phyloP scores from a whole-genome alignment of 768 basidiomycete genomes.

The Mycena amicta region DNA sequence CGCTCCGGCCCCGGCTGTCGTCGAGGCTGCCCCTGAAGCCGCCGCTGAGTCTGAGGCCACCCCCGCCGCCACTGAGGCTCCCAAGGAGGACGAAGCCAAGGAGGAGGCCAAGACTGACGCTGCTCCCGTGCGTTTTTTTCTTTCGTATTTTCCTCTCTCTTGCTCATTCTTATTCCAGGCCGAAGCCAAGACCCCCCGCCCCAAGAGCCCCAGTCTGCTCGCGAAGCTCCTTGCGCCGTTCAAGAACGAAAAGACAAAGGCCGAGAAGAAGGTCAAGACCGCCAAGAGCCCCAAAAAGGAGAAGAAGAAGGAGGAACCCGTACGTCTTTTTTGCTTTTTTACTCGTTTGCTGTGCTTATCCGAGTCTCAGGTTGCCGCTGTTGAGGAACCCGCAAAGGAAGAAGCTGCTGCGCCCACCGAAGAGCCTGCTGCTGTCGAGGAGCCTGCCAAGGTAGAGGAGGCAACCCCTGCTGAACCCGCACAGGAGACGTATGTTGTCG shows the following conservation, averaged over 20 bases:
- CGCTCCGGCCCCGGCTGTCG: conserved; percentile 23
- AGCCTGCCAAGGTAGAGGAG: conserved; percentile 38
- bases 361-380: conserved; percentile 15
- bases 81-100: conserved; percentile 22
- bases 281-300: conserved; percentile 82
- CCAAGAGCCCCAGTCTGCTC: conserved; percentile 79
- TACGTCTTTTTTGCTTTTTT: no score
- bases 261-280: conserved; percentile 61
- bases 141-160: neutral
- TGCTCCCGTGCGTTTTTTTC: neutral
- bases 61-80: conserved; percentile 34
- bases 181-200: conserved; percentile 34
- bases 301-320: conserved; percentile 74
- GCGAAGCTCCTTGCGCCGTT: conserved; percentile 79
- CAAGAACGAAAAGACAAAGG: conserved; percentile 68
- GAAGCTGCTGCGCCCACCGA: conserved; percentile 36
- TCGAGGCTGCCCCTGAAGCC: conserved; percentile 38
- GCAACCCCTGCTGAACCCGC: conserved; percentile 54
- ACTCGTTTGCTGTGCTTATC: no score
- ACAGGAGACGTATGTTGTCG: conserved; percentile 67
- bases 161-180: neutral
- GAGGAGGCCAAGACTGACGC: conserved; percentile 61
- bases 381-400: conserved; percentile 32
- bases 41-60: conserved; percentile 55
- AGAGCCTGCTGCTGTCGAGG: conserved; percentile 34